Conservation (phyloP, 768 basidiomycete species). For the Amanita exitialis region DNA sequence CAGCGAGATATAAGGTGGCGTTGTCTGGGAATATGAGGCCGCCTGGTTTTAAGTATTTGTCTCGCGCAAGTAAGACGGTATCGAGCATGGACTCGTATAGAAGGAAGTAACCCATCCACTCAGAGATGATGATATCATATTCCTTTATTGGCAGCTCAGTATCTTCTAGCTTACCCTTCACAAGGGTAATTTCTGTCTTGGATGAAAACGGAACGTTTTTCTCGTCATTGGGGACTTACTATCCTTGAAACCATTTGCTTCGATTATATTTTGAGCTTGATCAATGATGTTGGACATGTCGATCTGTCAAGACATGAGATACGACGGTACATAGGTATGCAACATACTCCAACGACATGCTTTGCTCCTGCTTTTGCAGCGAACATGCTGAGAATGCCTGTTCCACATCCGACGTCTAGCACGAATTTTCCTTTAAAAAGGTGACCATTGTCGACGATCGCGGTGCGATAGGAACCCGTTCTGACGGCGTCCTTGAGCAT, state of each 20-base stretch:
- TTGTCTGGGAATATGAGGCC: slow-evolving; percentile 96
- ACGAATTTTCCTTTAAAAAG: slow-evolving; percentile 97
- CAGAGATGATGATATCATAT: slow-evolving; percentile 98
- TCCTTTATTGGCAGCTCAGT: slow-evolving; percentile 77
- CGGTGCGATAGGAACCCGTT: slow-evolving; percentile 89
- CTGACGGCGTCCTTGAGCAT: slow-evolving; percentile 98
- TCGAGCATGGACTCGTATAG: slow-evolving; percentile 99
- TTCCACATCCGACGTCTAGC: slow-evolving; percentile 96
- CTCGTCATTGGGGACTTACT: slow-evolving; percentile 38
- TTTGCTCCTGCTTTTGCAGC: slow-evolving; percentile 93
- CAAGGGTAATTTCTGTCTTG: slow-evolving; percentile 74
- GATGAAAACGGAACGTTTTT: slow-evolving; percentile 7
- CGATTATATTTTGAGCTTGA: slow-evolving; percentile 94
- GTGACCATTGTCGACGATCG: slow-evolving; percentile 91
- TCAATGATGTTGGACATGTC: slow-evolving; percentile 99
- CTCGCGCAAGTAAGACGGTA: slow-evolving; percentile 91
- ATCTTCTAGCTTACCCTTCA: slow-evolving; percentile 98
- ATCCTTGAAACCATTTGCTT: slow-evolving; percentile 93
- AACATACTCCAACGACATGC: slow-evolving; percentile 82
- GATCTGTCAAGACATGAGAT: slow-evolving; percentile 44
- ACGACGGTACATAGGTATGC: slow-evolving; percentile 7
- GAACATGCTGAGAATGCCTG: slow-evolving; percentile 97
- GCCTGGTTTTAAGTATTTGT: slow-evolving; percentile 87
- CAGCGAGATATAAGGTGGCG: slow-evolving; percentile 86
- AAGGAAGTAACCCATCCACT: slow-evolving; percentile 99